phyloP scores from a whole-genome alignment of 2,329 filamentous ascomycete genomes.

The Madurella fahalii region DNA sequence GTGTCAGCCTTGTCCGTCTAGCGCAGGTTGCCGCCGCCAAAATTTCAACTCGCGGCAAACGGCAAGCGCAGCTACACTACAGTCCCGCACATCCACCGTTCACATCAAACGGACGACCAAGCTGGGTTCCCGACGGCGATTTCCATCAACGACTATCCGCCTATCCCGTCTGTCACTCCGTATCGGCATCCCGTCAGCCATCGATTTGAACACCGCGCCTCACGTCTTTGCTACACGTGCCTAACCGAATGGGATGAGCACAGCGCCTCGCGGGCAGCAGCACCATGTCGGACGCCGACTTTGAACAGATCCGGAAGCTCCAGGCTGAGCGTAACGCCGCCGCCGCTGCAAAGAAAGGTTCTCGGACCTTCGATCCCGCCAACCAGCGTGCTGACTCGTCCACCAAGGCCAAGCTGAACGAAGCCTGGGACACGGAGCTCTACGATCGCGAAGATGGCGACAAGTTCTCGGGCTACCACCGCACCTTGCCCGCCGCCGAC shows the following conservation, averaged over 20 bases:
- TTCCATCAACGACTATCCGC: not conserved
- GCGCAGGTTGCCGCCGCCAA: conserved; percentile 11
- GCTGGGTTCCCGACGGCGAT: not conserved
- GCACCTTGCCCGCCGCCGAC: conserved; percentile 75
- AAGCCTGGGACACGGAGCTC: conserved; percentile 80
- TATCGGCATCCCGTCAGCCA: not conserved
- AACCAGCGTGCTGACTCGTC: conserved; percentile 78
- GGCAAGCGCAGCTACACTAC: conserved; percentile 12
- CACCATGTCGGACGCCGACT: conserved; percentile 71
- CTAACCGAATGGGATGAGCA: conserved; percentile 21
- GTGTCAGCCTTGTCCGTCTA: conserved; percentile 10
- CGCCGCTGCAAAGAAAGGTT: conserved; percentile 74
- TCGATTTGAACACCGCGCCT: not conserved
- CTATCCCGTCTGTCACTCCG: not conserved
- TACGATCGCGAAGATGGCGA: conserved; percentile 73
- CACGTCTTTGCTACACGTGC: not conserved
- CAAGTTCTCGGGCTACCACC: conserved; percentile 86
- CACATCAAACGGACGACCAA: conserved; percentile 3
- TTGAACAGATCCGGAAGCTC: conserved; percentile 80
- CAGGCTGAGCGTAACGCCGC: conserved; percentile 89
- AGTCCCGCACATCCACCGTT: conserved; percentile 11
- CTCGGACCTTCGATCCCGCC: conserved; percentile 71
- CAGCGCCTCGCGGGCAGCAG: conserved; percentile 20
- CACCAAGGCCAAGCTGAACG: conserved; percentile 87
- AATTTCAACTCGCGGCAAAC: conserved; percentile 15